Conservation (phyloP, 768 basidiomycete genomes). For the Auriculariales sp. region DNA sequence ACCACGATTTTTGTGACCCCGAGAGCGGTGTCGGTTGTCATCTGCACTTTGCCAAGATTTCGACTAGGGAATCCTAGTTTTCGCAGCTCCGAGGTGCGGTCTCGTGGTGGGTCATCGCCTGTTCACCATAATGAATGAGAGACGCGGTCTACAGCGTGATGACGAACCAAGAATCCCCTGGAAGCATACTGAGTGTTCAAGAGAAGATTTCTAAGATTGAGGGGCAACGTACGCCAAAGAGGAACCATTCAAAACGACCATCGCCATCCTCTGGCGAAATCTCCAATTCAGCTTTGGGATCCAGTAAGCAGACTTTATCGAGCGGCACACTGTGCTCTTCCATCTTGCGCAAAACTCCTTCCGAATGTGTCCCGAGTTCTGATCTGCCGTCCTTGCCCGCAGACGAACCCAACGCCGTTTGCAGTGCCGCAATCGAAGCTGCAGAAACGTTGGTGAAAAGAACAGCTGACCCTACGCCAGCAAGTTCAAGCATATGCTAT, state of each 20-base stretch:
- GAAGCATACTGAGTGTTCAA: not conserved
- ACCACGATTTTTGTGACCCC: slow-evolving; percentile 81
- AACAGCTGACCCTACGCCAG: slow-evolving; percentile 48
- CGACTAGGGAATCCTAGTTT: slow-evolving; percentile 74
- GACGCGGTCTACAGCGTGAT: not conserved
- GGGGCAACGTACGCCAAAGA: slow-evolving; percentile 59
- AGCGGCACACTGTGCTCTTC: slow-evolving; percentile 24
- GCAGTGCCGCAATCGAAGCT: slow-evolving; percentile 45
- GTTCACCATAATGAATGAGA: slow-evolving; percentile 10
- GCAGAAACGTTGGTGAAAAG: slow-evolving; percentile 79
- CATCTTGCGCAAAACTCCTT: slow-evolving; percentile 48
- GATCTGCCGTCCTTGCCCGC: slow-evolving; percentile 12
- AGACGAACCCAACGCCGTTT: slow-evolving; percentile 14
- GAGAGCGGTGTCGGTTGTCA: slow-evolving; percentile 97
- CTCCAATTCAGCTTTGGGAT: slow-evolving; percentile 64
- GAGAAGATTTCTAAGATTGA: not conserved
- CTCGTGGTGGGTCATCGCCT: slow-evolving; percentile 94
- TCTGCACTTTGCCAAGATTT: slow-evolving; percentile 78
- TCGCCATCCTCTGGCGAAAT: slow-evolving; percentile 68
- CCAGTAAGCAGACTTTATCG: slow-evolving; percentile 76
- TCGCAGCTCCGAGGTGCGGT: slow-evolving; percentile 81
- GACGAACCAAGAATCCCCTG: slow-evolving; percentile 47
- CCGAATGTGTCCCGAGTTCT: slow-evolving; percentile 30
- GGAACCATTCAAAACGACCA: slow-evolving; percentile 67
- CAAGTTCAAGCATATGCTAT: slow-evolving; percentile 75